phyloP scores from a whole-genome alignment of 176 grass and related monocot species.

The Oryza punctata region DNA sequence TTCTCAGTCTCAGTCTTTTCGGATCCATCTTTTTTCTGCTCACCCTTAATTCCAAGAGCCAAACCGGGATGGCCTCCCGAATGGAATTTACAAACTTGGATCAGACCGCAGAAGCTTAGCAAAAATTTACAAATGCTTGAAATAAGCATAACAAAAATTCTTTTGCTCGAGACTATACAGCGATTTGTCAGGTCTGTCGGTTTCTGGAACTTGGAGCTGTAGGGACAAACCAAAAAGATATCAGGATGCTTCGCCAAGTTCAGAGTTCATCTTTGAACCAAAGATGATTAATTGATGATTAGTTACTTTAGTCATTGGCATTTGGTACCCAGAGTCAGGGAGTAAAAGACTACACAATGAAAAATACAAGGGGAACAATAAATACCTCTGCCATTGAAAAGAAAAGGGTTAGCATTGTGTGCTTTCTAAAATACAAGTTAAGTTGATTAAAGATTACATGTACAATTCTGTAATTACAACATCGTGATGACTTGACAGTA shows the following conservation, averaged over 20 bases:
- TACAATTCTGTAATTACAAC: constrained; percentile 41
- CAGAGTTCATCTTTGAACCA: too few species aligned
- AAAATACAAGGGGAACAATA: neutral
- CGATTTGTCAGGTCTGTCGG: too few species aligned
- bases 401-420: neutral
- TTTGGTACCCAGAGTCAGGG: neutral
- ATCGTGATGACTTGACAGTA: neutral
- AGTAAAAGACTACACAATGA: neutral
- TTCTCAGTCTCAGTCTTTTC: too few species aligned
- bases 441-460: constrained; percentile 31
- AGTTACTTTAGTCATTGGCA: neutral
- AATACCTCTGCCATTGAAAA: neutral
- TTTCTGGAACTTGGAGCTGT: too few species aligned
- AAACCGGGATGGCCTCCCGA: too few species aligned
- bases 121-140: neutral
- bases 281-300: neutral
- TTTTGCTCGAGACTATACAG: neutral
- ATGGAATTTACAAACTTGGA: too few species aligned
- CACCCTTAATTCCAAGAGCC: too few species aligned
- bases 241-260: too few species aligned
- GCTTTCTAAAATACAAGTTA: neutral
- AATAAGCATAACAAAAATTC: neutral
- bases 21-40: too few species aligned
- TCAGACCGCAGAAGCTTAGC: too few species aligned
- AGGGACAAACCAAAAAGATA: too few species aligned